Percentiles rank a stretch among this genome's conserved stretches.
These are phyloP conservation scores for Marchantia polymorpha DNA, from an alignment of 225 moss, liverwort and hornwort genomes.

Conservation along the genomic window DNA sequence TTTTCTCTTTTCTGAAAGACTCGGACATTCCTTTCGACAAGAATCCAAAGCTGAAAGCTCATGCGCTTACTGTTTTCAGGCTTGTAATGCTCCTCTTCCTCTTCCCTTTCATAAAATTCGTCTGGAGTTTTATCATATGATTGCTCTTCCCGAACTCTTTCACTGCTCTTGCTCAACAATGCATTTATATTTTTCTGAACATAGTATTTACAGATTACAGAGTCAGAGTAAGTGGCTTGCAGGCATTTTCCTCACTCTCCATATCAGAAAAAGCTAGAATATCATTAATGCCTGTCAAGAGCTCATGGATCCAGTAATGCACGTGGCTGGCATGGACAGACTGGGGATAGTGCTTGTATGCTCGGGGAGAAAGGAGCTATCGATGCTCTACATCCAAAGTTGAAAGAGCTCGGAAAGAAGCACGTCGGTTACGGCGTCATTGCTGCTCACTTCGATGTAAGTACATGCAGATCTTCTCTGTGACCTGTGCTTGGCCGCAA, in stretches of 20 bases:
- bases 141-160: no score
- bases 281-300: no score
- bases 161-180: no score
- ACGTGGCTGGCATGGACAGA: constrained; percentile 11
- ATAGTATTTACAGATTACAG: no score
- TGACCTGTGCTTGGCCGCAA: neutral
- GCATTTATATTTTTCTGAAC: no score
- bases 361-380: constrained; percentile 40
- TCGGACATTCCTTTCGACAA: constrained; percentile 15
- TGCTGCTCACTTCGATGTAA: constrained; percentile 42
- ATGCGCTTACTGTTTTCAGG: constrained; percentile 20
- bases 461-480: neutral
- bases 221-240: no score
- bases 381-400: constrained; percentile 29
- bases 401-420: constrained; percentile 34
- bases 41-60: constrained; percentile 21
- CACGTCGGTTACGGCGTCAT: constrained; percentile 37
- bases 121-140: no score
- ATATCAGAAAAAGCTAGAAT: no score
- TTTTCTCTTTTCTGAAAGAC: constrained; percentile 26
- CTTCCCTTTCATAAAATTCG: no score
- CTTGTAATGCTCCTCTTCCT: constrained; percentile 10
- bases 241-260: no score
- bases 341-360: constrained; percentile 34
- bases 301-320: no score